These are phyloP conservation scores for Sanghuangporus weigelae DNA, from an alignment of 1,284 basidiomycete species.

Conservation along the genomic window DNA sequence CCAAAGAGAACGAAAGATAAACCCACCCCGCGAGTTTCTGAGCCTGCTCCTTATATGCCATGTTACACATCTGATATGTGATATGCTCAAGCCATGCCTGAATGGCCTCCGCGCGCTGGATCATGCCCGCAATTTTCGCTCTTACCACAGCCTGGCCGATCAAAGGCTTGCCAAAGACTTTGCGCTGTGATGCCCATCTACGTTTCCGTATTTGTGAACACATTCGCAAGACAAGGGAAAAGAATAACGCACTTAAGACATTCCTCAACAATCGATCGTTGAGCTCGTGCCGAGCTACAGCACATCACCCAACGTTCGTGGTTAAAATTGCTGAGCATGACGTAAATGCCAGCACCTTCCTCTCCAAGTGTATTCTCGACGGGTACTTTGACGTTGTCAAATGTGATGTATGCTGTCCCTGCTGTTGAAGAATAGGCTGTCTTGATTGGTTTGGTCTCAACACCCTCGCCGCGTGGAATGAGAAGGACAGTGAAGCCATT, in stretches of 20 bases:
- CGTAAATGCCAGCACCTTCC: slow-evolving; percentile 78
- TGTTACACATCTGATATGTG: slow-evolving; percentile 90
- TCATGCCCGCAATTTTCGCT: slow-evolving; percentile 81
- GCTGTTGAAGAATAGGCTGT: slow-evolving; percentile 75
- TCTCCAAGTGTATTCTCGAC: slow-evolving; percentile 82
- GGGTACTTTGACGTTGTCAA: slow-evolving; percentile 84
- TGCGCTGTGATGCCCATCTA: slow-evolving; percentile 73
- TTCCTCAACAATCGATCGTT: slow-evolving; percentile 61
- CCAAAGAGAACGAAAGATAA: background rate
- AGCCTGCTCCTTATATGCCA: slow-evolving; percentile 49
- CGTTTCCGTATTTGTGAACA: background rate
- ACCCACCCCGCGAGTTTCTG: slow-evolving; percentile 35
- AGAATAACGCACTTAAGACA: slow-evolving; percentile 52
- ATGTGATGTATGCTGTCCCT: slow-evolving; percentile 83
- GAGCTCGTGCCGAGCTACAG: slow-evolving; percentile 48
- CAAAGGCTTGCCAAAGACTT: slow-evolving; percentile 84
- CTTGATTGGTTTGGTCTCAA: slow-evolving; percentile 84
- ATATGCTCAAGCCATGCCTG: slow-evolving; percentile 90
- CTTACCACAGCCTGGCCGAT: slow-evolving; percentile 81
- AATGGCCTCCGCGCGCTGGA: slow-evolving; percentile 71
- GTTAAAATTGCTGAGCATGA: slow-evolving; percentile 73
- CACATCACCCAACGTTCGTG: slow-evolving; percentile 74
- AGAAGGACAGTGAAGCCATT: slow-evolving; percentile 84
- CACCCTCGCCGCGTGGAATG: slow-evolving; percentile 69
- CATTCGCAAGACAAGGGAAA: background rate